Base-by-base conservation (phyloP, 345 rosid species). In the Abelmoschus esculentus region DNA sequence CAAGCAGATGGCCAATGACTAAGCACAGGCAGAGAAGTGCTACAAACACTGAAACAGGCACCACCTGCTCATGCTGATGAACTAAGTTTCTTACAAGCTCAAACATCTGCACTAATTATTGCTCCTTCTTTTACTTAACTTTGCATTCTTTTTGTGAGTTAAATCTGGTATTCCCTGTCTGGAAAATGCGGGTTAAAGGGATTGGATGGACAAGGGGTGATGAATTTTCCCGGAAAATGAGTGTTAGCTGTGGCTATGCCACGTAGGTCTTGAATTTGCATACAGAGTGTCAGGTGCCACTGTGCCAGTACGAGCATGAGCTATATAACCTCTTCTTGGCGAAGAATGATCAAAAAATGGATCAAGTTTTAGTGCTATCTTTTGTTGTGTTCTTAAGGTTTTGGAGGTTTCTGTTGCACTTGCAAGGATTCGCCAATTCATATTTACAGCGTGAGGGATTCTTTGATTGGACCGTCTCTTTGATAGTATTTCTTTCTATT, bases 1-100 rank as follows among this genome's bases (percentile, higher is more conserved):
- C 98, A 11, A 90, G 90, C 63, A 93, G 78, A 85, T 90, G 97
- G 18, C 98, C 96, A 34, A 90, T 72, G 7, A 90, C 71, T 46
- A 93, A 73, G 75, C 97, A 93, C 15, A 93, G 78, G 71, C 90
- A 89, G 56, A 93, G 87, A 67, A 93, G 76, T 49, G 88, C 92
- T 22, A 93, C 88, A 76, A 93, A 89, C 19, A 93, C 58, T n/a
- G 91, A 77, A 9, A 90, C 78, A 1, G 91, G 92, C 67, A 93
- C 85, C 74, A 93, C 98, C 71, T 61, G 80, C 58, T 75, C 70
- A 76, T 89, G 86, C 15, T 78, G 83, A 0, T 56, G 52, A 4
- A 75, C 74, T 12, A 85, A 61, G 13, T 76, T 53, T 28, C 53
- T 44, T 8, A 57, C 13, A 28, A 58, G 59, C 19, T 70, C 73